Evolutionary conservation across 495 filamentous ascomycete species (phyloP).

Genomic region (Trichoderma orchidacearum): DNA sequence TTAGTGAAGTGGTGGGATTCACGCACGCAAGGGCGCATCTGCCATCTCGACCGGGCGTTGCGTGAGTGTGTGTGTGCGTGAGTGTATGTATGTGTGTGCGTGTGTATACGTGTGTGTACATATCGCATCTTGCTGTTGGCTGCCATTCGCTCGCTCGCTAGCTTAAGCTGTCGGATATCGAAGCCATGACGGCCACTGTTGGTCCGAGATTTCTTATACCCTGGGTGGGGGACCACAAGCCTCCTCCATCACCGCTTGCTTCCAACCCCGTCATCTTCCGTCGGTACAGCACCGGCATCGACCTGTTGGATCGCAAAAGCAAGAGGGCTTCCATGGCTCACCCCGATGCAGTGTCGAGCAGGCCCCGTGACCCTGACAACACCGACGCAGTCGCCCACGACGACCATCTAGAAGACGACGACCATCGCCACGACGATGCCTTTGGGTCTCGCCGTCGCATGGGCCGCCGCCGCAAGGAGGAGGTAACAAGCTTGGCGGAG

Average conservation of each 20-base stretch:
- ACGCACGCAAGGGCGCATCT: neutral
- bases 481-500: constrained; percentile 14
- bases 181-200: neutral
- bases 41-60: neutral
- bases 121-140: neutral
- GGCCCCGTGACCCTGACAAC: neutral
- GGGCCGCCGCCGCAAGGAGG: constrained; percentile 1
- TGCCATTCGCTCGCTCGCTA: neutral
- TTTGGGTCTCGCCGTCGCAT: neutral
- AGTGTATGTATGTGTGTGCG: too few species aligned
- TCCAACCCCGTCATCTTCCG: neutral
- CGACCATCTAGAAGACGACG: neutral
- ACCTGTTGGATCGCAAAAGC: neutral
- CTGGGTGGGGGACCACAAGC: neutral
- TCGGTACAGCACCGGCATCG: neutral
- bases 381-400: neutral
- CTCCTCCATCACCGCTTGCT: neutral
- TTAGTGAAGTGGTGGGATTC: neutral
- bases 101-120: neutral
- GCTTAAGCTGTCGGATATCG: neutral
- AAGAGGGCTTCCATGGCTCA: neutral
- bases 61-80: too few species aligned
- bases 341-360: neutral
- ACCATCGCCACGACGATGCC: too few species aligned
- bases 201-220: neutral